Evolutionary conservation across 805 yeast species (phyloP).

Genomic region (Kuraishia ogatae): DNA sequence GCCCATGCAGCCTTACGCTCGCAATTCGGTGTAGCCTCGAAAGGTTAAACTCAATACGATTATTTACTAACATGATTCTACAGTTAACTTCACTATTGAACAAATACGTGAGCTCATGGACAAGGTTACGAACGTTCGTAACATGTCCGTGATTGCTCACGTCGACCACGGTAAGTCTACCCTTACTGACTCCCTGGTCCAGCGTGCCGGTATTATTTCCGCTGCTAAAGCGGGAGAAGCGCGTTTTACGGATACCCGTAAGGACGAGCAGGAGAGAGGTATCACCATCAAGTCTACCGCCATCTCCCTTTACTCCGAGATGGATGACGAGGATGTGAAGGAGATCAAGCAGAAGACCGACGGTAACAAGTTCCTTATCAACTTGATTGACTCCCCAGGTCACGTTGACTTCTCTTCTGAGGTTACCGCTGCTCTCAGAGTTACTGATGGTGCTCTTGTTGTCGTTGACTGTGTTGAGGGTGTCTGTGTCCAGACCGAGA

Average conservation of each 20-base stretch:
- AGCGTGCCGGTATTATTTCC: conserved; percentile 98
- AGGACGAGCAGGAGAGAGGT: conserved; percentile 99
- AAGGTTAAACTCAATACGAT: too few relatives aligned
- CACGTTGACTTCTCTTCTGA: conserved; percentile 99
- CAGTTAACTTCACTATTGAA: conserved; percentile 57
- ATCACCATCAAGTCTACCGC: conserved; percentile 99
- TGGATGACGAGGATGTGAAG: conserved; percentile 77
- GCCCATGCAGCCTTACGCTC: too few relatives aligned
- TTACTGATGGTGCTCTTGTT: conserved; percentile 99
- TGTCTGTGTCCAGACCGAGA: conserved; percentile 99
- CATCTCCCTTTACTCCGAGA: conserved; percentile 87
- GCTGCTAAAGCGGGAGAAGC: conserved; percentile 99
- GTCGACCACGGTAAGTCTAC: conserved; percentile 99
- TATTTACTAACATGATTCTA: neutral
- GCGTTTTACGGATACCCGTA: conserved; percentile 99
- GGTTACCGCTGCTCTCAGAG: conserved; percentile 99
- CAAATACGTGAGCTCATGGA: conserved; percentile 99
- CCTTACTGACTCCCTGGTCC: conserved; percentile 97
- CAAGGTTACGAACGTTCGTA: conserved; percentile 99
- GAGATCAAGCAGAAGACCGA: conserved; percentile 87
- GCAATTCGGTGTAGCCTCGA: too few relatives aligned
- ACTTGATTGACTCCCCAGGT: conserved; percentile 99
- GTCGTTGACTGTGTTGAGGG: conserved; percentile 99
- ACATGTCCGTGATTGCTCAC: conserved; percentile 99
- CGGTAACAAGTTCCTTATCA: conserved; percentile 92